Conservation (phyloP, 1,139 yeast genomes). For the Taphrina pruni region DNA sequence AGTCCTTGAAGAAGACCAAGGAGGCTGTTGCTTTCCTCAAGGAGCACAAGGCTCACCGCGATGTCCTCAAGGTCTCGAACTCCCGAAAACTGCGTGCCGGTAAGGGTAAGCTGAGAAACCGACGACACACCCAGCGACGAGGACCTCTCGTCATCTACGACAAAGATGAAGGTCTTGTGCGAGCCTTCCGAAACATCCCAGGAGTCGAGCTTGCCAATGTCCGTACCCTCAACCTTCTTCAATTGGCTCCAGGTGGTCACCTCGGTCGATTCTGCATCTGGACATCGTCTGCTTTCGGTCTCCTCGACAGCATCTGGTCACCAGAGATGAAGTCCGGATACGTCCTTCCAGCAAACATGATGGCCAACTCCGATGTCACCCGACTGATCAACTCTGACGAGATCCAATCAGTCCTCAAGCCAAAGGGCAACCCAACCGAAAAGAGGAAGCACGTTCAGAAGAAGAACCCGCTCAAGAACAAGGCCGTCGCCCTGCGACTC, state of each 20-base stretch:
- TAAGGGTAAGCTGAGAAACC: conserved; percentile 99
- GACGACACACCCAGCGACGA: conserved; percentile 99
- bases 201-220: conserved; percentile 99
- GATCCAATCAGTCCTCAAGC: conserved; percentile 95
- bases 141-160: conserved; percentile 98
- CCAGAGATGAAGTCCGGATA: conserved; percentile 82
- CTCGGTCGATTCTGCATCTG: conserved; percentile 99
- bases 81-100: conserved; percentile 99
- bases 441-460: conserved; percentile 94
- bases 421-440: conserved; percentile 93
- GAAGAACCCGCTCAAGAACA: conserved; percentile 99
- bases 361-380: conserved; percentile 93
- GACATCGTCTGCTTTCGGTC: conserved; percentile 98
- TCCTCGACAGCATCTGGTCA: conserved; percentile 97
- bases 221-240: conserved; percentile 91
- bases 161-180: conserved; percentile 95
- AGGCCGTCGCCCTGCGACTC: conserved; percentile 95
- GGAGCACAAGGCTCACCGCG: conserved; percentile 99
- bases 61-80: conserved; percentile 95
- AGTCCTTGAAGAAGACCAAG: conserved; percentile 94
- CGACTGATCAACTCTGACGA: conserved; percentile 99
- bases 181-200: conserved; percentile 99
- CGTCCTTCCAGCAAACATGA: conserved; percentile 91
- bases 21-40: conserved; percentile 98
- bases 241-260: conserved; percentile 99